phyloP scores from a whole-genome alignment of 495 filamentous ascomycete species.

The Podospora sp. region DNA sequence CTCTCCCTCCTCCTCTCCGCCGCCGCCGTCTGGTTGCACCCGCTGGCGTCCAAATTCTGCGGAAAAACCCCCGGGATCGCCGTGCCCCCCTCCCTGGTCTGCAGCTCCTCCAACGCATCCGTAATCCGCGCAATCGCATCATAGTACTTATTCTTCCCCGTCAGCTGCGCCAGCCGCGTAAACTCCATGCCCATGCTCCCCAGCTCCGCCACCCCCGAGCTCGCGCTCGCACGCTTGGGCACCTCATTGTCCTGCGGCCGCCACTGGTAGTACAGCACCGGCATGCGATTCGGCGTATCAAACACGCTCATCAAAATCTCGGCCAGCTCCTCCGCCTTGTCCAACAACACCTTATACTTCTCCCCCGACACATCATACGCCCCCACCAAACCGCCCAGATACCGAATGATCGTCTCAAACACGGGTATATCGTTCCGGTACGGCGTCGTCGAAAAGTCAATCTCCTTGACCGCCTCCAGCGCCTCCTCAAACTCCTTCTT shows the following conservation, averaged over 20 bases:
- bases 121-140: constrained; percentile 94
- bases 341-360: constrained; percentile 65
- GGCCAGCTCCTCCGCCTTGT: constrained; percentile 86
- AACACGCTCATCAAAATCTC: constrained; percentile 90
- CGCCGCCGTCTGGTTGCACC: constrained; percentile 53
- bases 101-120: constrained; percentile 78
- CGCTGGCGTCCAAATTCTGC: constrained; percentile 70
- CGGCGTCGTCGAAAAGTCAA: constrained; percentile 85
- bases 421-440: constrained; percentile 65
- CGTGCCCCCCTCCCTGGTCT: constrained; percentile 62
- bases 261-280: constrained; percentile 84
- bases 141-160: constrained; percentile 84
- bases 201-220: constrained; percentile 77
- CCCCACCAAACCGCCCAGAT: constrained; percentile 79
- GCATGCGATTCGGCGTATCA: constrained; percentile 97
- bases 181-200: constrained; percentile 94
- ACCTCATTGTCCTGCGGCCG: constrained; percentile 65
- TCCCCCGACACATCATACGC: constrained; percentile 81
- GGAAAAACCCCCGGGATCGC: constrained; percentile 85
- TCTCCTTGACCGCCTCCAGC: constrained; percentile 70
- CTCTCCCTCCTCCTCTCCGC: constrained; percentile 24
- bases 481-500: constrained; percentile 89
- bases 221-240: constrained; percentile 64
- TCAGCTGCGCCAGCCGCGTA: constrained; percentile 89
- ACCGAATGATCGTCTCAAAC: constrained; percentile 88